Evolutionary conservation across 805 yeast genomes (phyloP).

Genomic region (Candida lessepsii): DNA sequence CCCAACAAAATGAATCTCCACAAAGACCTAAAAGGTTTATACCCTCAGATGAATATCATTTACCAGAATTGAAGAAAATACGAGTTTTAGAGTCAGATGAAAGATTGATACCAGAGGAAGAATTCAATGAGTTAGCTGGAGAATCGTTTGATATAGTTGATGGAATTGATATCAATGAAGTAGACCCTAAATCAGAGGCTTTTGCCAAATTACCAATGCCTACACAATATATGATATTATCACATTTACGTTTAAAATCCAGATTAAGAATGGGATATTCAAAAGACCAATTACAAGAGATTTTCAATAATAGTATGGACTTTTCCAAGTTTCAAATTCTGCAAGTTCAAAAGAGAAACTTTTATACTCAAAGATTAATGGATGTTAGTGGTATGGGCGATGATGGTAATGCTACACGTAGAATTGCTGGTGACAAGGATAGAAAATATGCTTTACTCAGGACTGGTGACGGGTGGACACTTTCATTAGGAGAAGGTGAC

Average conservation of each 20-base stretch:
- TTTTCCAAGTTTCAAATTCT: conserved; percentile 91
- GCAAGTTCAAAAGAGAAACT: conserved; percentile 89
- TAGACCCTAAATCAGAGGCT: conserved; percentile 82
- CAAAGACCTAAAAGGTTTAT: conserved; percentile 32
- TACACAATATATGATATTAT: conserved; percentile 83
- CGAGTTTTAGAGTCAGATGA: conserved; percentile 57
- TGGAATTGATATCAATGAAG: conserved; percentile 63
- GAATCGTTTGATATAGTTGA: conserved; percentile 56
- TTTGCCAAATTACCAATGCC: conserved; percentile 76
- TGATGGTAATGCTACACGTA: conserved; percentile 45
- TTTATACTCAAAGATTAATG: conserved; percentile 83
- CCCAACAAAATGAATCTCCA: conserved; percentile 8
- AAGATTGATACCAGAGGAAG: conserved; percentile 73
- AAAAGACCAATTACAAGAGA: conserved; percentile 76
- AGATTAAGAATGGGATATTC: conserved; percentile 93
- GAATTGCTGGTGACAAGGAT: conserved; percentile 84
- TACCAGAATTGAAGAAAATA: conserved; percentile 68
- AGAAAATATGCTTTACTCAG: conserved; percentile 71
- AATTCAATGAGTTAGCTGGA: conserved; percentile 58
- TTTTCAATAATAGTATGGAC: conserved; percentile 84
- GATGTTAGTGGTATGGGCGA: conserved; percentile 77
- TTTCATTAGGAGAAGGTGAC: conserved; percentile 52
- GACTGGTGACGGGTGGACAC: conserved; percentile 81
- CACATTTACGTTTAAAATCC: conserved; percentile 78
- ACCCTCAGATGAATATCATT: conserved; percentile 77